Percentiles rank a stretch among this genome's conserved stretches.
Conservation (phyloP, 306 rosid genomes). For the Clitoria ternatea region DNA sequence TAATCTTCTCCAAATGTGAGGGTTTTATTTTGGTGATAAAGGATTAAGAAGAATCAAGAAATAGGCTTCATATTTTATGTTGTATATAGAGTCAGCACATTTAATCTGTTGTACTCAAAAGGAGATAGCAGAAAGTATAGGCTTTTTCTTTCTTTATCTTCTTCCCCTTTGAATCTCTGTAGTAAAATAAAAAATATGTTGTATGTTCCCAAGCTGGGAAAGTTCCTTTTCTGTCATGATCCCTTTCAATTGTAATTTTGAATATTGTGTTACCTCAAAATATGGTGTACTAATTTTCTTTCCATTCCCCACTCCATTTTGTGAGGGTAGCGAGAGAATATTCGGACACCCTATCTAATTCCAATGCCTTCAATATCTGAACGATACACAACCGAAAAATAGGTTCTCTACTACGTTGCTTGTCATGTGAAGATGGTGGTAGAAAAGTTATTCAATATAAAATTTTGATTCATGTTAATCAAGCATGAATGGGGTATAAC, state of each 20-base stretch:
- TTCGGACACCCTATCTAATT: no score
- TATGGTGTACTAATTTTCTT: conserved; percentile 2
- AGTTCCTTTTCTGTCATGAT: conserved; percentile 15
- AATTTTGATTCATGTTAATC: no score
- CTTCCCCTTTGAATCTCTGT: conserved; percentile 22
- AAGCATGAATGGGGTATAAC: no score
- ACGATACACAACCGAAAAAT: no score
- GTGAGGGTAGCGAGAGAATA: conserved; percentile 7
- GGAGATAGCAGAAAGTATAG: conserved; percentile 44
- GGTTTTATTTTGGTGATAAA: conserved; percentile 16
- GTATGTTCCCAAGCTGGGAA: conserved; percentile 16
- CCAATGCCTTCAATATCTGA: no score
- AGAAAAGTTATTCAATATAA: no score
- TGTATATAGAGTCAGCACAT: conserved; percentile 63
- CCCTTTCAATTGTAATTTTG: conserved; percentile 17
- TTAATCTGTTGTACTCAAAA: conserved; percentile 30
- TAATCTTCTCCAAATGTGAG: conserved; percentile 96
- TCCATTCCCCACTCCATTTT: neutral
- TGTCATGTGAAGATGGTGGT: no score
- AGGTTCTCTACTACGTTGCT: no score
- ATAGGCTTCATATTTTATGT: conserved; percentile 46
- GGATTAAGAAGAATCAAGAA: conserved; percentile 24
- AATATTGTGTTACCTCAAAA: conserved; percentile 3
- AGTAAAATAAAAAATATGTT: conserved; percentile 41
- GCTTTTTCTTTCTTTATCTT: conserved; percentile 14